Base-by-base conservation (phyloP, 2,329 filamentous ascomycete species). In the Didymellaceae sp. region DNA sequence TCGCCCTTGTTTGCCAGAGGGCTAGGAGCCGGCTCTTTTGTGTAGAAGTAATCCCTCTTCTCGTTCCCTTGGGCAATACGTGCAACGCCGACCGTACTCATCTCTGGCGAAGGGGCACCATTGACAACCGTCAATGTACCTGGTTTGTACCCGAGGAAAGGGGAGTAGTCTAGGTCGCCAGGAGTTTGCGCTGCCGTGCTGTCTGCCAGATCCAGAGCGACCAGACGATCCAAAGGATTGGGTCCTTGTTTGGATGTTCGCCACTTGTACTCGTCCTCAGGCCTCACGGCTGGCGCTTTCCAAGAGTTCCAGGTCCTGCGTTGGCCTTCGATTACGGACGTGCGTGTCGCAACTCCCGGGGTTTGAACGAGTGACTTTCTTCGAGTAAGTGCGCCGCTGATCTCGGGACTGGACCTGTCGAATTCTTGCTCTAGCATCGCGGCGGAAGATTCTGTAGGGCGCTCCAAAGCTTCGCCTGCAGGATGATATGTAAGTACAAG, bases 61-160 rank as follows among this genome's bases (percentile, higher is more conserved):
- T 38, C 25, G 18, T 38, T 38, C 4, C 32, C 21, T 14, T 34
- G 34, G 4, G 30, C 20, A 22, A 18, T 31, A 9, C 25, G 43
- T 18, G 20, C 57, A 9, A 51, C 24, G 9, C 58, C 33, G 18
- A 41, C 55, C 31, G 71, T 59, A 51, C 75, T 75, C 3, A 74
- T 69, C 37, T 74, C 74, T 11, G 78, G 78, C 3, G 78, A 79
- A 8, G 75, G 68, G 13, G 73, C 68, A 7, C 78, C 78, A 48
- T 80, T 80, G 5, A 76, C 79, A 14, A 80, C 72, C 14, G 74
- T 69, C 7, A 80, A 66, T 3, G 76, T 75, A 6, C 78, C 78
- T 6, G 74, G 67, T 46, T 72, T 65, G 44, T 76, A 68, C 22
- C 62, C 66, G 5, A 77, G 76, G 22, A 77, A 66, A 37, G 77